Evolutionary conservation across 129 eudicot genomes (phyloP), one percentile per base, ranked within the genome.

Genomic region (Chrysanthemum makinoi): DNA sequence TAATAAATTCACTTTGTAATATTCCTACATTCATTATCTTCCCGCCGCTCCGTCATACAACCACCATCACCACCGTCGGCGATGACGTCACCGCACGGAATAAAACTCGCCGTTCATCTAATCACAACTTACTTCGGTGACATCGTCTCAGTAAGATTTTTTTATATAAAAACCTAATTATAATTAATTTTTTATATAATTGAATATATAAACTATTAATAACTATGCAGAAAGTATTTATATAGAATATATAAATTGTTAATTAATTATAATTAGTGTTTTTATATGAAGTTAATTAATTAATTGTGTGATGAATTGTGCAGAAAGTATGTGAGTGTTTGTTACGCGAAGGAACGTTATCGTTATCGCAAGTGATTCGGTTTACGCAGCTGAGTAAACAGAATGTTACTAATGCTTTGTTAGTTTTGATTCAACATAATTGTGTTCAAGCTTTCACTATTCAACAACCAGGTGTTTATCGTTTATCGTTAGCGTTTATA

Each of bases 301-400:
- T 39, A 7, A 39, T 39, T 39, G 2, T 39, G 44, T 35, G 43
- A 35, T 35, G 39, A 39, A 39, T 39, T 39, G 44, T 79, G 57
- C 93, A 94, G 98, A 87, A 89, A 87, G 98, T 94, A 30, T 87
- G 90, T 64, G 97, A 89, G 46, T 89, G 97, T 79, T 83, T 94
- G 22, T 80, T 94, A 10, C 83, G 91, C 24, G 79, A 85, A 84
- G 98, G 98, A 79, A 80, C 87, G 57, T 65, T 85, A 72, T 62
- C 93, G 10, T 82, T 80, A 17, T 68, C 58, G 6, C 78, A 76
- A 24, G 83, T 94, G 39, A 60, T 81, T 48, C 74, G 75, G 5
- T 84, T 17, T 87, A 87, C 97, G 0, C 82, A 84, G 70, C 89
- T 90, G 47, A 63, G 63, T 74, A 81, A 80, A 73, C 81, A 78